phyloP scores from a whole-genome alignment of 331 rosid genomes.

The Malus hybrid region DNA sequence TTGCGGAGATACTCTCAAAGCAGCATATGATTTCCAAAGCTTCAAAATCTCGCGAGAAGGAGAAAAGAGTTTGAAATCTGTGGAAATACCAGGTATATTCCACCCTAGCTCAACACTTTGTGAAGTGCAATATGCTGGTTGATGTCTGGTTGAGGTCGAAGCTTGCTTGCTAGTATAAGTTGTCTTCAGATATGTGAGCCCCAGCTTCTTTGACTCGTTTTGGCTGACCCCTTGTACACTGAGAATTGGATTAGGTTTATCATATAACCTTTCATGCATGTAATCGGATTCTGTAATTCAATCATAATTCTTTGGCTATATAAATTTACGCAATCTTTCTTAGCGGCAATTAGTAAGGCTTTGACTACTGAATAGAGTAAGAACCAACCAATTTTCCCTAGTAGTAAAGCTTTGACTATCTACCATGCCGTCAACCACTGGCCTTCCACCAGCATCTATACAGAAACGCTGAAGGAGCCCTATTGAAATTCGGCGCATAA shows the following conservation, averaged over 20 bases:
- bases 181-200: not conserved
- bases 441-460: slow-evolving; percentile 74
- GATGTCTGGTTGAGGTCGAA: not conserved
- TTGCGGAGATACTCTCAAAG: slow-evolving; percentile 45
- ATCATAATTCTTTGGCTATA: no score
- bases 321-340: no score
- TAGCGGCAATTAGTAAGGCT: no score
- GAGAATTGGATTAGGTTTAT: not conserved
- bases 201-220: no score
- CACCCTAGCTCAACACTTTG: not conserved
- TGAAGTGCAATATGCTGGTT: not conserved
- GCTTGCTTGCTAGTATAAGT: not conserved
- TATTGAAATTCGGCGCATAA: slow-evolving; percentile 48
- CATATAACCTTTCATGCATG: not conserved
- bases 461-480: slow-evolving; percentile 68
- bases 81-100: not conserved
- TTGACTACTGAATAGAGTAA: no score
- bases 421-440: slow-evolving; percentile 55
- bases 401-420: not conserved
- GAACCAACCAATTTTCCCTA: no score
- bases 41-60: slow-evolving; percentile 13
- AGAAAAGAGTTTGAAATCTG: not conserved
- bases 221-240: not conserved
- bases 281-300: not conserved
- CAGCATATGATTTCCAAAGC: slow-evolving; percentile 32